Conservation (phyloP, 2,329 filamentous ascomycete species). For the Seiridium unicorne region DNA sequence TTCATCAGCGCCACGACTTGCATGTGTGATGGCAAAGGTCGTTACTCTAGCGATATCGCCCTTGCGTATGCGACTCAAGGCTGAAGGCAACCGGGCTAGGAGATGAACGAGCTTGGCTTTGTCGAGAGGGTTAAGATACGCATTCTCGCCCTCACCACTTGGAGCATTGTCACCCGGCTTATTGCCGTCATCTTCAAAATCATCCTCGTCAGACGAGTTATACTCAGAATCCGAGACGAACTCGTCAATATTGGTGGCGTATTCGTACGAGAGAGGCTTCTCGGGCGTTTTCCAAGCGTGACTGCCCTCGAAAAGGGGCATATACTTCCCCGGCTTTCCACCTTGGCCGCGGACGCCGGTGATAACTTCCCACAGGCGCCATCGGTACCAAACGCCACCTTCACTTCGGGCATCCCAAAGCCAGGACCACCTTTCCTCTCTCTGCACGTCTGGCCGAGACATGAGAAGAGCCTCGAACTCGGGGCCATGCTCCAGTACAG, state of each 20-base stretch:
- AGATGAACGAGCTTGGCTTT: constrained; percentile 83
- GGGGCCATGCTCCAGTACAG: constrained; percentile 73
- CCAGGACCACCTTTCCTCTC: constrained; percentile 90
- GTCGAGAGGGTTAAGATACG: constrained; percentile 77
- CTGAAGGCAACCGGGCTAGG: constrained; percentile 77
- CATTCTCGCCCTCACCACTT: constrained; percentile 44
- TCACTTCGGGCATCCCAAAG: constrained; percentile 81
- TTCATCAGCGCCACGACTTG: constrained; percentile 81
- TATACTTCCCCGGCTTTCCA: constrained; percentile 47
- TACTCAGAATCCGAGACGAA: constrained; percentile 84
- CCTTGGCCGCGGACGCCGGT: constrained; percentile 55
- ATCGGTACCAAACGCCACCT: constrained; percentile 88
- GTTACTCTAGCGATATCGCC: constrained; percentile 86
- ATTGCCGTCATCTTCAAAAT: constrained; percentile 59
- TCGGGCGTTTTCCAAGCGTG: constrained; percentile 77
- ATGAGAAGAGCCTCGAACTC: constrained; percentile 93
- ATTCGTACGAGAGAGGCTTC: constrained; percentile 75
- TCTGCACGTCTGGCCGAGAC: constrained; percentile 79
- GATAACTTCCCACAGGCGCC: constrained; percentile 85
- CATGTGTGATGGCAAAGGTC: constrained; percentile 84
- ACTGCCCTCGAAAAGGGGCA: constrained; percentile 72
- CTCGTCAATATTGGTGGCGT: constrained; percentile 71
- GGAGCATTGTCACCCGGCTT: constrained; percentile 33
- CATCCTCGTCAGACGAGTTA: constrained; percentile 82
- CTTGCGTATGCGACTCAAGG: constrained; percentile 70